A percentile compares a stretch with the other conserved stretches of the same genome.
These are phyloP conservation scores for Penicillium concentricum DNA, from an alignment of 2,329 filamentous ascomycete species.

Conservation along the genomic window DNA sequence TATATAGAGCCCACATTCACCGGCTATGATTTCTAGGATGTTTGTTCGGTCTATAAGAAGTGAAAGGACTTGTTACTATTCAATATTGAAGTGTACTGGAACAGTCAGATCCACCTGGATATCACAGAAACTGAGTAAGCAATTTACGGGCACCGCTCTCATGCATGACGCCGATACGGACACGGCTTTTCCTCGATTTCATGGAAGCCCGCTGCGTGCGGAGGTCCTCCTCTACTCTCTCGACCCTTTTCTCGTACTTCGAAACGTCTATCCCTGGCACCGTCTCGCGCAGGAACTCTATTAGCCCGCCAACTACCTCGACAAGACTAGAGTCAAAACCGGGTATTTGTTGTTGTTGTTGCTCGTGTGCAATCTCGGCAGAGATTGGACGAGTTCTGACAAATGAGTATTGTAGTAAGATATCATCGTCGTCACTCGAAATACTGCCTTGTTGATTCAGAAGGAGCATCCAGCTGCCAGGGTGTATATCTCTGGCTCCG, in stretches of 20 bases:
- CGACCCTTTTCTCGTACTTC: slow-evolving; percentile 9
- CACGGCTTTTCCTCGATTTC: too few relatives aligned
- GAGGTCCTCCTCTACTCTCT: not conserved
- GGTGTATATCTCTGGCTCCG: slow-evolving; percentile 6
- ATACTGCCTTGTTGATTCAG: slow-evolving; percentile 5
- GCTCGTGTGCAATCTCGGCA: slow-evolving; percentile 2
- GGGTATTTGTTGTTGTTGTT: too few relatives aligned
- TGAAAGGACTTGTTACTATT: too few relatives aligned
- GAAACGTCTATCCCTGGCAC: slow-evolving; percentile 7
- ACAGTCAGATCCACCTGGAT: too few relatives aligned
- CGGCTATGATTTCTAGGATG: too few relatives aligned
- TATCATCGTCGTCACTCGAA: not conserved
- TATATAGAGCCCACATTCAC: too few relatives aligned
- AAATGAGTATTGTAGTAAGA: slow-evolving; percentile 17
- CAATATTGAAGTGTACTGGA: too few relatives aligned
- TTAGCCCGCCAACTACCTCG: slow-evolving; percentile 15
- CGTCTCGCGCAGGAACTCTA: slow-evolving; percentile 13
- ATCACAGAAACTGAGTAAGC: too few relatives aligned
- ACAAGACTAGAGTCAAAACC: not conserved
- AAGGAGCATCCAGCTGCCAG: slow-evolving; percentile 13
- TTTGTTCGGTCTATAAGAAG: too few relatives aligned
- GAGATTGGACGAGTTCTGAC: slow-evolving; percentile 1
- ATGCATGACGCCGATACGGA: too few relatives aligned
- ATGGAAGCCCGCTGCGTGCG: not conserved
- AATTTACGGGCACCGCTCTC: too few relatives aligned